These are phyloP conservation scores for Tricholoma terreum DNA, from an alignment of 768 basidiomycete genomes.

Conservation along the genomic window DNA sequence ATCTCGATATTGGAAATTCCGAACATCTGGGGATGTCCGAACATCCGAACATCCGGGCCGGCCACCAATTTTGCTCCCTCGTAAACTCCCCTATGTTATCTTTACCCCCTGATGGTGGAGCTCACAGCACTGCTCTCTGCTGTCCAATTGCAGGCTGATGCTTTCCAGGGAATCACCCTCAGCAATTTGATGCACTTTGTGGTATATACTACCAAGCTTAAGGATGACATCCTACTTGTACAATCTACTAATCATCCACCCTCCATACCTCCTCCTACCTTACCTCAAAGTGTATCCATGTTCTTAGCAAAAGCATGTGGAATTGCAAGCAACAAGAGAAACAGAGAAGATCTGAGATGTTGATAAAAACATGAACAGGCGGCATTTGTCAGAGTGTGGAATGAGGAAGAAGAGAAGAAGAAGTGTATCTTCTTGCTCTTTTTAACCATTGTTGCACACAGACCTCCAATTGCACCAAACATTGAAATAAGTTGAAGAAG, in stretches of 20 bases:
- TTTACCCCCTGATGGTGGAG: background rate
- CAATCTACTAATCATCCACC: background rate
- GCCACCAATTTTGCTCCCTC: too few relatives aligned
- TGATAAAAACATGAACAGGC: background rate
- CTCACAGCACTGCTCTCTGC: background rate
- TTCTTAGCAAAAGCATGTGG: too few relatives aligned
- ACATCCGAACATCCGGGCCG: too few relatives aligned
- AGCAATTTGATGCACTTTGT: background rate
- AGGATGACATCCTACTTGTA: background rate
- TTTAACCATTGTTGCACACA: too few relatives aligned
- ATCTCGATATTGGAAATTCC: too few relatives aligned
- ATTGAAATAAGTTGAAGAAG: too few relatives aligned
- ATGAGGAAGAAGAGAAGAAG: background rate
- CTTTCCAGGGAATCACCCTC: background rate
- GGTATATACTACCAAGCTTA: background rate
- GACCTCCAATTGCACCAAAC: too few relatives aligned
- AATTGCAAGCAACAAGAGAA: too few relatives aligned
- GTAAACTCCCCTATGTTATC: too few relatives aligned
- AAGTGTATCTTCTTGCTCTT: background rate
- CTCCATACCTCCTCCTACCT: background rate
- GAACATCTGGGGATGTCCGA: too few relatives aligned
- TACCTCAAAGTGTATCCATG: background rate
- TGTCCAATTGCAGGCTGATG: background rate
- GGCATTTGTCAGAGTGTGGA: background rate
- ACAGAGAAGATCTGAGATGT: background rate